Evolutionary conservation across 495 filamentous ascomycete genomes (phyloP), one percentile per base, ranked within the genome.

Genomic region (Lasiosphaeris hirsuta): DNA sequence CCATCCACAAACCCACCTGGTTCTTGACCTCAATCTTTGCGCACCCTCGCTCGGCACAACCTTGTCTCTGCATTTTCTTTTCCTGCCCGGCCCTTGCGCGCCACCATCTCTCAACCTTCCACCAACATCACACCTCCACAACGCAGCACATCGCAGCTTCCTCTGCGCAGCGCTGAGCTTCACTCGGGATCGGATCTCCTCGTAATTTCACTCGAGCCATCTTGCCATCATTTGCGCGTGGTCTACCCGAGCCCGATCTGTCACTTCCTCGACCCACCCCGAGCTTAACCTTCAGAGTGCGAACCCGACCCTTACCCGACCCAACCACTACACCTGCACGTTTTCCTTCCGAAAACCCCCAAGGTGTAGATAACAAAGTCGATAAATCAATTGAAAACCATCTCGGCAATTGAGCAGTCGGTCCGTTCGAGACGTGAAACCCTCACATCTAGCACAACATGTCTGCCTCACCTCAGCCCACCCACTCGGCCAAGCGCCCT

Each of bases 401-500:
- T 62, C 48, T 45, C 65, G 64, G 64, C 64, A 51, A 55, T 43
- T 46, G 48, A 55, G 33, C 37, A 45, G 41, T 33, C 62, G 49
- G 44, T 33, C 34, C 50, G 10, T 58, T 58, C 68, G 65, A 51
- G 66, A 69, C 61, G 64, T 68, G 68, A 70, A 64, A 42, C 18
- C 48, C 43, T 18, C 57, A 65, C 56, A 66, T 63, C 46, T 69
- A 71, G 63, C 61, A 50, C 68, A 77, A 71, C 42, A 83, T 83
- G 78, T 84, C 81, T 69, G 74, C 75, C 41, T 81, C 81, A 50
- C 79, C 80, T 40, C 76, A 80, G 46, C 73, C 77, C 8, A 78
- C 79, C 41, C 77, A 81, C 59, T 81, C 81, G 60, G 70, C 90
- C 66, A 98, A 98, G 81, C 92, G 94, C 60, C 94, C 94, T 59